Base-by-base conservation (phyloP, 208 protist genomes). In the Trypanosoma cruzi region DNA sequence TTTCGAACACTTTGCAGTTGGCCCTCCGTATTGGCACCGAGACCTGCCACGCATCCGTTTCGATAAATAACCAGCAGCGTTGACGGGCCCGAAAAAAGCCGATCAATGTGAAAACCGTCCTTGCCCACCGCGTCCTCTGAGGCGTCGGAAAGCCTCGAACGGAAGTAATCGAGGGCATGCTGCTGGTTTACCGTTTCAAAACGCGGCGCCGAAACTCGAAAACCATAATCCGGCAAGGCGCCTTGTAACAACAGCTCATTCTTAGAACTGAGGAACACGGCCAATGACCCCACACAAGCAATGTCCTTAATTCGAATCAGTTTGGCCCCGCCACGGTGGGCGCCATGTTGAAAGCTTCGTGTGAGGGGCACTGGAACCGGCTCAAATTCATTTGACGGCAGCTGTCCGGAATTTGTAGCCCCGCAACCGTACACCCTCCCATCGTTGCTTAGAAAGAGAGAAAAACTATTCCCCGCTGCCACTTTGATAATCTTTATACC, bases 221-320 rank as follows among this genome's bases (percentile, higher is more conserved):
- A 74, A n/a, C 87, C 87, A 56, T 84, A 90, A 57, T 93, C 81
- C 0, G 81, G 71, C 53, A 93, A 60, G 26, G 73, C 52, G 22
- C 87, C 87, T 37, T 90, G 87, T 16, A 93, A 44, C n/a, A 93
- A 73, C 10, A 93, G 40, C 68, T 93, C 87, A 59, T 85, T 75
- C 36, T 72, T 76, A 16, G 60, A 32, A 58, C 84, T 93, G n/a
- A 87, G 49, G 54, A 74, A 93, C 14, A 75, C 84, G 7, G 78
- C 79, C 53, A 84, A 55, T 18, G 61, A 75, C 14, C 82, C 80
- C 20, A 80, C 80, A 55, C 84, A 90, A 7, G 84, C 84, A 36
- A 93, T 73, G 60, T 88, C 80, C 65, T 81, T 80, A 40, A 93
- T 72, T 28, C 84, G 81, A 49, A 93, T 86, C 50, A 87, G 77